phyloP scores from a whole-genome alignment of 75 land plant species.

The Pinus albicaulis region DNA sequence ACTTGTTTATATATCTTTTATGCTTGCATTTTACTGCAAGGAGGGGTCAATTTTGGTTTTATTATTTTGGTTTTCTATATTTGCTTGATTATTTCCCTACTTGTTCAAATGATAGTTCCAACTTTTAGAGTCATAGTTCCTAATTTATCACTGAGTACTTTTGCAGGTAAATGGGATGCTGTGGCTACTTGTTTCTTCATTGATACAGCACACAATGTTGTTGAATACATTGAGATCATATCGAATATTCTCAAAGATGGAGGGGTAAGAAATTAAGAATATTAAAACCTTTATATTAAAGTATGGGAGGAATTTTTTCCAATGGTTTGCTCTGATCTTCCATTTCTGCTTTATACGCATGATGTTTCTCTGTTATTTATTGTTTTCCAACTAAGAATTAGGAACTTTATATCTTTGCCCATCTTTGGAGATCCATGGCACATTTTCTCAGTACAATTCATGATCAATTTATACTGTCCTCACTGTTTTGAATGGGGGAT shows the following conservation, averaged over 20 bases:
- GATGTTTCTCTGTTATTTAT: background rate
- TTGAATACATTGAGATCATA: conserved; percentile 94
- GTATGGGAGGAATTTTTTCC: background rate
- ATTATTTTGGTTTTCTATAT: background rate
- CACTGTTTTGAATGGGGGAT: too few relatives aligned
- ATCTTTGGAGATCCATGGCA: too few relatives aligned
- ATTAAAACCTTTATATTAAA: background rate
- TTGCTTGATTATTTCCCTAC: background rate
- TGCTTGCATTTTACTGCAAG: background rate
- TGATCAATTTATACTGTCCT: too few relatives aligned
- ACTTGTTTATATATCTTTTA: background rate
- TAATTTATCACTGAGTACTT: background rate
- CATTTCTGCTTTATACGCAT: background rate
- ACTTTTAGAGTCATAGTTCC: background rate
- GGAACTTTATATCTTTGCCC: background rate
- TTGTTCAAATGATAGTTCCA: background rate
- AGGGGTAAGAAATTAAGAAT: conserved; percentile 88
- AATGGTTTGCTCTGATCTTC: background rate
- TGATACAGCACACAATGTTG: conserved; percentile 95
- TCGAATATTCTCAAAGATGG: conserved; percentile 84
- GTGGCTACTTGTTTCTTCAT: conserved; percentile 96
- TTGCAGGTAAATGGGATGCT: conserved; percentile 92
- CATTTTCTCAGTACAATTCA: too few relatives aligned
- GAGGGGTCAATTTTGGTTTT: background rate
- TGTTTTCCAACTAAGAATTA: background rate